Conservation (phyloP, 2,329 filamentous ascomycete genomes). For the Samsoniella hepiali region DNA sequence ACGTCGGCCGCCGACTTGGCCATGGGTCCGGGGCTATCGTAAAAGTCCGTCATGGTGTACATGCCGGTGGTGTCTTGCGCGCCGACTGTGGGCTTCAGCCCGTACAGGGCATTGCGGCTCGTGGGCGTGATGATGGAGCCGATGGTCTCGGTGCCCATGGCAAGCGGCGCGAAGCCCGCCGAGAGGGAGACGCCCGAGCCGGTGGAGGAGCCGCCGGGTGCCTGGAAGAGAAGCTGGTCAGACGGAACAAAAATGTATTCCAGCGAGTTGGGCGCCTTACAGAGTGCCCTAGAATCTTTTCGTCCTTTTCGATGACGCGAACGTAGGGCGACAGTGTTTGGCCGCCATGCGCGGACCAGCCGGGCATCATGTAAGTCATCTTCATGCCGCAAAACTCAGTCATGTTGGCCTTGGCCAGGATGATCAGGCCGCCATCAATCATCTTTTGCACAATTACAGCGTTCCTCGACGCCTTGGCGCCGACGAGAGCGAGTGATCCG, state of each 20-base stretch:
- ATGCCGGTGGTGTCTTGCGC: constrained; percentile 22
- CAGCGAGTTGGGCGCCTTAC: constrained; percentile 14
- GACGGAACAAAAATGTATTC: background rate
- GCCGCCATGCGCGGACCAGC: constrained; percentile 27
- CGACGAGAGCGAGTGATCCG: constrained; percentile 22
- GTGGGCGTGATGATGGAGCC: constrained; percentile 29
- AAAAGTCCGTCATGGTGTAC: constrained; percentile 26
- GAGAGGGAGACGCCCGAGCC: constrained; percentile 34
- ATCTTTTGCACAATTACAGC: constrained; percentile 21
- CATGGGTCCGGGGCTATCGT: constrained; percentile 28
- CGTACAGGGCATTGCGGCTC: constrained; percentile 26
- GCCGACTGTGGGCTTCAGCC: constrained; percentile 27
- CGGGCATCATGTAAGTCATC: constrained; percentile 21
- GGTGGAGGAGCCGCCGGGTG: constrained; percentile 32
- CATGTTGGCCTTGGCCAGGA: constrained; percentile 25
- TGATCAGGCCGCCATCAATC: constrained; percentile 24
- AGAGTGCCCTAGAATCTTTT: constrained; percentile 21
- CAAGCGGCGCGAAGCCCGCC: constrained; percentile 31
- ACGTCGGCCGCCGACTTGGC: constrained; percentile 25
- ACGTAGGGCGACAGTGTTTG: constrained; percentile 31
- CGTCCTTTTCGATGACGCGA: constrained; percentile 22
- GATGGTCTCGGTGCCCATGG: constrained; percentile 33
- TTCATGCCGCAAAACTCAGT: constrained; percentile 25
- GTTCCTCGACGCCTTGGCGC: constrained; percentile 18
- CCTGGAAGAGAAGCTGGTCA: constrained; percentile 19